Percentiles rank a stretch among this genome's conserved stretches.
These are phyloP conservation scores for Amaranthus palmeri DNA, from an alignment of 148 eudicot genomes.

Conservation along the genomic window DNA sequence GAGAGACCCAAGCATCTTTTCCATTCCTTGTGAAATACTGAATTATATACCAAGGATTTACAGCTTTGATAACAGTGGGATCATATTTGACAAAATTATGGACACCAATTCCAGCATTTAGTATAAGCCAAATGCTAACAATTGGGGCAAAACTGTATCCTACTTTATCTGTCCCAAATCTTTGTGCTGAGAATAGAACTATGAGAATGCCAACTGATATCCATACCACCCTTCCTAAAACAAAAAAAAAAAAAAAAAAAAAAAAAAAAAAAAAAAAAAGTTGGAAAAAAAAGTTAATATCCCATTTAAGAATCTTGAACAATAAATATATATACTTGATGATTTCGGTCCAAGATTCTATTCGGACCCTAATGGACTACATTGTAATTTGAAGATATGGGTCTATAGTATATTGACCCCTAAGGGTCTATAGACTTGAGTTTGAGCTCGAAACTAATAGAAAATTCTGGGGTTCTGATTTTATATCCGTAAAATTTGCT, in stretches of 20 bases:
- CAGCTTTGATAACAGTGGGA: slow-evolving; percentile 32
- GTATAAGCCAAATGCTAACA: slow-evolving; percentile 33
- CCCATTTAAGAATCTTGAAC: no score
- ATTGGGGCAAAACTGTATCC: slow-evolving; percentile 51
- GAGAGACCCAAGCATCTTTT: slow-evolving; percentile 38
- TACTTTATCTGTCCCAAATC: slow-evolving; percentile 47
- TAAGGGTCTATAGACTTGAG: no score
- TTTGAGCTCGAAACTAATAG: no score
- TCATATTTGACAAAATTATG: slow-evolving; percentile 39
- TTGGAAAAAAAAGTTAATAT: no score
- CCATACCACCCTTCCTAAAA: slow-evolving; percentile 34
- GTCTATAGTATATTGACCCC: no score
- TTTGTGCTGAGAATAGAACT: slow-evolving; percentile 34
- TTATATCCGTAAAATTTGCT: no score
- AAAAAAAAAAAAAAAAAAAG: no score
- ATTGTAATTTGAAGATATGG: no score
- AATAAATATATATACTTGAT: no score
- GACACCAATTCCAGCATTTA: slow-evolving; percentile 35
- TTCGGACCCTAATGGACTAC: no score
- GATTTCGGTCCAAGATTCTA: no score
- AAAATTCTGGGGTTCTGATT: no score
- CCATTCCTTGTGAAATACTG: slow-evolving; percentile 37
- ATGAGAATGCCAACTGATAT: slow-evolving; percentile 31
- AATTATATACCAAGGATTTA: slow-evolving; percentile 37
- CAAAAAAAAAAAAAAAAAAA: neutral